Conservation (phyloP, 768 basidiomycete species). For the Suillus subalutaceus region DNA sequence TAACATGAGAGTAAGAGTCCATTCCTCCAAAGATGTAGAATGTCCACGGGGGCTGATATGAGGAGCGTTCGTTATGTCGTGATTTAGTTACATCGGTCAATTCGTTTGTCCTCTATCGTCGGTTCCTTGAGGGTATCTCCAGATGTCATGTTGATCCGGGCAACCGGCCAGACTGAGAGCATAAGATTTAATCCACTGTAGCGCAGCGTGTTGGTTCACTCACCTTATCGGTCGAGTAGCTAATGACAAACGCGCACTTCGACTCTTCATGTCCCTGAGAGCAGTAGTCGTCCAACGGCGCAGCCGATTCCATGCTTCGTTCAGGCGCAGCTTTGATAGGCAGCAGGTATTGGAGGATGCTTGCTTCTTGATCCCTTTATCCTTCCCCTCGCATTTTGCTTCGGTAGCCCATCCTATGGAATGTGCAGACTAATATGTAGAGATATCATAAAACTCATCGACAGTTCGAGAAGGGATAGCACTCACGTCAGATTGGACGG, state of each 20-base stretch:
- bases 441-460: neutral
- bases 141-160: neutral
- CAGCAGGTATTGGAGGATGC: neutral
- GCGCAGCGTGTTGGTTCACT: neutral
- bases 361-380: neutral
- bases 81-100: neutral
- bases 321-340: neutral
- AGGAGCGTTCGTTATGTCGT: neutral
- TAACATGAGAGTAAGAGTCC: neutral
- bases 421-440: neutral
- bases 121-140: neutral
- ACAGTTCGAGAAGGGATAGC: neutral
- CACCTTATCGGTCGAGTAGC: conserved; percentile 1
- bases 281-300: conserved; percentile 4
- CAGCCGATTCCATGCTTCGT: conserved; percentile 2
- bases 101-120: neutral
- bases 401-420: neutral
- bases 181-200: neutral
- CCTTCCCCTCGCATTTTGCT: neutral
- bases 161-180: neutral
- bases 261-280: conserved; percentile 3
- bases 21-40: neutral
- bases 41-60: neutral
- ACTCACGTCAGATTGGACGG: conserved; percentile 1
- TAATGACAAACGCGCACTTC: neutral